Evolutionary conservation across 257 asterid genomes (phyloP).

Genomic region (Solanum rostratum): DNA sequence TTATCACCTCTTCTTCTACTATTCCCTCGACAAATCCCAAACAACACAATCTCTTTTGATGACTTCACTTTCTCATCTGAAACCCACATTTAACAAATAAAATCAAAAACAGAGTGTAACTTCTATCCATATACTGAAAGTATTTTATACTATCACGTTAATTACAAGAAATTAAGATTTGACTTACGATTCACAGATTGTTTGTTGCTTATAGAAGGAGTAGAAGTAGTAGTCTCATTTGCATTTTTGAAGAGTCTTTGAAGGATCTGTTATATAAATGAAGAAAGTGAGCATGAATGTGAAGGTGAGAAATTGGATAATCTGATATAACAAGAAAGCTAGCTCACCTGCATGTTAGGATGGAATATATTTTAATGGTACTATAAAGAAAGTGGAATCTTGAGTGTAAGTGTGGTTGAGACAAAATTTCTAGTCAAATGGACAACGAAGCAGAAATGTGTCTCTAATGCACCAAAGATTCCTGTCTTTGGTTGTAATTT

Average conservation of each 20-base stretch:
- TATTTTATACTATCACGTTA: neutral
- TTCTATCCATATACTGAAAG: neutral
- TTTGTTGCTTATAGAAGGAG: neutral
- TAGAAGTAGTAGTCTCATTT: conserved; percentile 11
- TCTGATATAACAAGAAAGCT: conserved; percentile 9
- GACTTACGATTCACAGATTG: neutral
- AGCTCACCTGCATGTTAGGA: conserved; percentile 71
- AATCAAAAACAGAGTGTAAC: neutral
- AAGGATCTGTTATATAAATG: conserved; percentile 28
- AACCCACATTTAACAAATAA: neutral
- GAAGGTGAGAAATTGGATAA: neutral
- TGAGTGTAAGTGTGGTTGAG: neutral
- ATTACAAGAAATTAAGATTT: neutral
- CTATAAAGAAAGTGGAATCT: neutral
- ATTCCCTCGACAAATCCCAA: neutral
- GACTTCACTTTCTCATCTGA: conserved; percentile 5
- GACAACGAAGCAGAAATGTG: conserved; percentile 49
- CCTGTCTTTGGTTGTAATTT: neutral
- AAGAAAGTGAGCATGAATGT: conserved; percentile 6
- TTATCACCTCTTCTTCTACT: conserved; percentile 10
- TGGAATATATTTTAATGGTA: conserved; percentile 6
- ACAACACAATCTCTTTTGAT: conserved; percentile 1
- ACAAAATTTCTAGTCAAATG: conserved; percentile 38
- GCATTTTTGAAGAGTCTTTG: conserved; percentile 36
- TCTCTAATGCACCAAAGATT: conserved; percentile 16